A percentile compares a stretch with the other conserved stretches of the same genome.
Conservation (phyloP, 2,329 filamentous ascomycete genomes). For the Ceratocystiopsis sp. region DNA sequence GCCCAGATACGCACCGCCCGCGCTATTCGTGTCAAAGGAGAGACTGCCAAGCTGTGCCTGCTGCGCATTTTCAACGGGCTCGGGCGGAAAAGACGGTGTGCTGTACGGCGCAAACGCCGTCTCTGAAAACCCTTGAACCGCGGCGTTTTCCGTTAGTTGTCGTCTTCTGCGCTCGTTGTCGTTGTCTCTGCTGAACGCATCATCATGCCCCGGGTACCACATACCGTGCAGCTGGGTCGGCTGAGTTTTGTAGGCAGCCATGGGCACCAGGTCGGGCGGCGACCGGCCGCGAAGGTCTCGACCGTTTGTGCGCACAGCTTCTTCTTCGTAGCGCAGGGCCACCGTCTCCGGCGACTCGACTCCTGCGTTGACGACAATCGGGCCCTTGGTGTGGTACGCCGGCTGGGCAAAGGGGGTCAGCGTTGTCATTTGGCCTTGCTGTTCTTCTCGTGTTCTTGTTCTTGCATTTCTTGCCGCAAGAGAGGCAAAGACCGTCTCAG, state of each 20-base stretch:
- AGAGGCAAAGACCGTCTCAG: no score
- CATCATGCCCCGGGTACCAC: conserved; percentile 19
- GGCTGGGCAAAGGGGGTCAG: conserved; percentile 20
- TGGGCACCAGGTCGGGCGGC: conserved; percentile 46
- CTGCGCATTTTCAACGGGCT: conserved; percentile 30
- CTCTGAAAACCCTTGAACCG: conserved; percentile 21
- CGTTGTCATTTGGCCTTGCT: no score
- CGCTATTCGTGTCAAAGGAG: conserved; percentile 42
- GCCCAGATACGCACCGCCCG: conserved; percentile 46
- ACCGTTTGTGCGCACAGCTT: conserved; percentile 32
- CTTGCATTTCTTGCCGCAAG: no score
- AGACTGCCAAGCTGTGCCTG: conserved; percentile 34
- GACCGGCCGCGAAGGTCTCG: conserved; percentile 35
- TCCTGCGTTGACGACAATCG: conserved; percentile 40
- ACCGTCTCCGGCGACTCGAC: conserved; percentile 41
- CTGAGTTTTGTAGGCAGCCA: conserved; percentile 71
- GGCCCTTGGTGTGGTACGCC: conserved; percentile 34
- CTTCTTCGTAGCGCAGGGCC: conserved; percentile 39
- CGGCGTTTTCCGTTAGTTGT: neutral
- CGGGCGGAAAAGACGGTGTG: conserved; percentile 26
- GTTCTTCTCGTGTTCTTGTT: no score
- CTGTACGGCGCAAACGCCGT: conserved; percentile 35
- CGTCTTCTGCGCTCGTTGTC: no score
- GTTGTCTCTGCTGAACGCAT: no score
- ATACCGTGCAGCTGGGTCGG: conserved; percentile 66